phyloP scores from a whole-genome alignment of 805 yeast genomes.

The Teunomyces panamensis region DNA sequence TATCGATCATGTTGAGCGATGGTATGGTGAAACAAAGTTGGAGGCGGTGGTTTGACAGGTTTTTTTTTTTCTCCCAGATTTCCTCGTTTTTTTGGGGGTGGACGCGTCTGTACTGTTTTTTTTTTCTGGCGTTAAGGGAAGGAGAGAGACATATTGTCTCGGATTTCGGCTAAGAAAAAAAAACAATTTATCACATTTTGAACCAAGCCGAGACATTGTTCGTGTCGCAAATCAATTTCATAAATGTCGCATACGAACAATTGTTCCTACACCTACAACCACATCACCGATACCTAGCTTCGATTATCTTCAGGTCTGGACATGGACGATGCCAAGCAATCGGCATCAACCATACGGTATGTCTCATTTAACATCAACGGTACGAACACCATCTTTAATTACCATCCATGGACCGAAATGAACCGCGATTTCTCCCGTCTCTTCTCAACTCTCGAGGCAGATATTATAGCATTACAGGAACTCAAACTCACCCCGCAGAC shows the following conservation, averaged over 20 bases:
- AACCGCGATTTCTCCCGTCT: slow-evolving; percentile 38
- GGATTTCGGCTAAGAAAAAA: too few species aligned
- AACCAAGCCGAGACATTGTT: too few species aligned
- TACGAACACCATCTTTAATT: slow-evolving; percentile 70
- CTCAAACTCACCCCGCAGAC: slow-evolving; percentile 51
- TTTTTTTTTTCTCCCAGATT: background rate
- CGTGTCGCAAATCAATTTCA: background rate
- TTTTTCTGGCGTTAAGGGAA: background rate
- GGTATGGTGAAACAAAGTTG: background rate
- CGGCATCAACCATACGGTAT: slow-evolving; percentile 35
- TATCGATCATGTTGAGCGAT: slow-evolving; percentile 29
- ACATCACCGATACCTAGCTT: too few species aligned
- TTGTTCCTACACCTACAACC: too few species aligned
- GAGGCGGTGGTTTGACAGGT: background rate
- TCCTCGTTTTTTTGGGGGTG: background rate
- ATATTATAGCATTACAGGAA: slow-evolving; percentile 84
- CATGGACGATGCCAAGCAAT: background rate
- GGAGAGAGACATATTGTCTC: background rate
- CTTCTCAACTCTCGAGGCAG: slow-evolving; percentile 59
- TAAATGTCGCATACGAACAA: too few species aligned
- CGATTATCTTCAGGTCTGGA: background rate
- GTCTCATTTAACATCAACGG: slow-evolving; percentile 86
- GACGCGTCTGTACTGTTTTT: background rate
- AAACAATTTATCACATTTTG: too few species aligned
- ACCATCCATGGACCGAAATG: slow-evolving; percentile 74